phyloP scores from a whole-genome alignment of 768 basidiomycete genomes.

The Mycena haematopus region DNA sequence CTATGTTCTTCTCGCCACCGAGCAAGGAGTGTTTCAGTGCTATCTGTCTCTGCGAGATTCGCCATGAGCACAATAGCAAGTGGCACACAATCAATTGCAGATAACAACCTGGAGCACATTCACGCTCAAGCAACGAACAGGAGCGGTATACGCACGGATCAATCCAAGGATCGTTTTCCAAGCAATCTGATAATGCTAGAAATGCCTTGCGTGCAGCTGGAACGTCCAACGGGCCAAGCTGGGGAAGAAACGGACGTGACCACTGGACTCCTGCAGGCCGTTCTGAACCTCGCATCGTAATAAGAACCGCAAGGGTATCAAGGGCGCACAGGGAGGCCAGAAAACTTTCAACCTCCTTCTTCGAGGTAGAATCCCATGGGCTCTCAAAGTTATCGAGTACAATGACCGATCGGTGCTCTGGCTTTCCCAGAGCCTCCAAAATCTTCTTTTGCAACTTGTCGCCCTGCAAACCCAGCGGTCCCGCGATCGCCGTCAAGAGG shows the following conservation, averaged over 20 bases:
- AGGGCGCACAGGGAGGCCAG: slow-evolving; percentile 22
- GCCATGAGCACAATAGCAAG: slow-evolving; percentile 33
- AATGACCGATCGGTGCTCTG: slow-evolving; percentile 20
- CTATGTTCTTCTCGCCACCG: slow-evolving; percentile 32
- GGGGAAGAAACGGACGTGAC: slow-evolving; percentile 31
- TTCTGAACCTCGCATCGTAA: slow-evolving; percentile 34
- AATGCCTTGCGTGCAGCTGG: slow-evolving; percentile 30
- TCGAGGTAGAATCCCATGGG: slow-evolving; percentile 30
- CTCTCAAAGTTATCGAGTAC: slow-evolving; percentile 34
- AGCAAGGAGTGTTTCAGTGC: slow-evolving; percentile 23
- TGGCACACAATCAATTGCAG: slow-evolving; percentile 31
- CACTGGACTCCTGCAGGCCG: slow-evolving; percentile 31
- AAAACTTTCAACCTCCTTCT: slow-evolving; percentile 31
- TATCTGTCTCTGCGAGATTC: slow-evolving; percentile 29
- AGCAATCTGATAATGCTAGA: slow-evolving; percentile 29
- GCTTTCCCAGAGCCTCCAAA: slow-evolving; percentile 20
- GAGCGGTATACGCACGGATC: slow-evolving; percentile 17
- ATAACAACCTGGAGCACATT: slow-evolving; percentile 16
- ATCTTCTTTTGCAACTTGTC: slow-evolving; percentile 29
- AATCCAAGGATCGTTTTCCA: slow-evolving; percentile 29
- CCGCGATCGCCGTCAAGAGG: slow-evolving; percentile 29
- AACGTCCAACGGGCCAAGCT: slow-evolving; percentile 29
- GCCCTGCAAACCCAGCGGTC: slow-evolving; percentile 26
- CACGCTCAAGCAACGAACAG: not conserved
- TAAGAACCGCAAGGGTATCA: slow-evolving; percentile 26